Evolutionary conservation across 495 filamentous ascomycete genomes (phyloP), one percentile per base, ranked within the genome.

Genomic region (Neurospora sp.): DNA sequence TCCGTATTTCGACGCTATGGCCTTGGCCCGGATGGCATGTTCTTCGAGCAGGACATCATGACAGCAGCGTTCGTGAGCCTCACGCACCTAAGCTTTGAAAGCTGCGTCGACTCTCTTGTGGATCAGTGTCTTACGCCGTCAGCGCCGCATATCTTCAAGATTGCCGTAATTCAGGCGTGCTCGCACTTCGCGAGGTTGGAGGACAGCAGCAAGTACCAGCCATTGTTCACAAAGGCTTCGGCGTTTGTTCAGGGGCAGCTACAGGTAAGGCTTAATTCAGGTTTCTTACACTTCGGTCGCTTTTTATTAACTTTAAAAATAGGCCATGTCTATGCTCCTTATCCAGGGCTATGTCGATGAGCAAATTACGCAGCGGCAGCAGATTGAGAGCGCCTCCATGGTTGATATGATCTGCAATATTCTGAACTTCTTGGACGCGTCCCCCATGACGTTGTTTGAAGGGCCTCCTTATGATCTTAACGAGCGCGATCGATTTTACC

Each of bases 1-100:
- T 88, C 88, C 59, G 87, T 90, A 27, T 91, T 91, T 71, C 83
- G 87, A 40, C 84, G 84, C 44, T 82, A 85, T 53, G 75, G 81
- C 16, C 81, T 82, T 8, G 80, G 83, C 70, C 78, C 77, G 44
- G 87, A 88, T 37, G 81, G 78, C 16, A 76, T 77, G 10, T 73
- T 81, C 37, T 86, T 89, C 69, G 89, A 89, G 71, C 83, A 86
- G 74, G 83, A 89, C 72, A 80, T 90, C 70, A 88, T 90, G 81
- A 89, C 88, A n/a, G 87, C 88, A 41, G 85, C 89, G 12, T 89
- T 90, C 77, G 88, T 91, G 70, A 88, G 86, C 79, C 81, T 90
- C 68, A 80, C 85, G 27, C 85, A 89, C 74, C 78, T 91, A 31
- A 86, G 84, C 74, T 84, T 89, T 69, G 88, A 89, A 44, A 80